Evolutionary conservation across 352 stramenopile genomes (phyloP).

Genomic region (Chrysophaeum taylorii): DNA sequence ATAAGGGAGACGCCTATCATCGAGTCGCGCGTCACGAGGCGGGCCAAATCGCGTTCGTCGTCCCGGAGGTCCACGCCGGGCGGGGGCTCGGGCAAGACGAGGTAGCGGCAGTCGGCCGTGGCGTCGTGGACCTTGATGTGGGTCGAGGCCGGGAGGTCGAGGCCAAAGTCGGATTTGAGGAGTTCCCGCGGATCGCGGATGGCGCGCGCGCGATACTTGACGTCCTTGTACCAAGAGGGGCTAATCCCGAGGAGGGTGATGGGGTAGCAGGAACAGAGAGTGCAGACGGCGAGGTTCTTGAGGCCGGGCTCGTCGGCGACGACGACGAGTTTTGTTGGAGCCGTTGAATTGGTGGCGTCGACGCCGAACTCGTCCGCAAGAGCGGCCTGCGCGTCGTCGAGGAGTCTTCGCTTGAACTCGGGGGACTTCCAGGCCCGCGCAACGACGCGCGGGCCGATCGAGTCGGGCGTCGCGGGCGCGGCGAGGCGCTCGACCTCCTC

Average conservation of each 20-base stretch:
- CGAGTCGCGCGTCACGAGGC: constrained; percentile 36
- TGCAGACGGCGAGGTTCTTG: constrained; percentile 50
- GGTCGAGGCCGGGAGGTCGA: constrained; percentile 17
- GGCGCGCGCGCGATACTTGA: constrained; percentile 38
- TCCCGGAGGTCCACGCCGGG: constrained; percentile 26
- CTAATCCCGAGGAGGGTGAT: constrained; percentile 38
- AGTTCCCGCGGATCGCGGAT: constrained; percentile 41
- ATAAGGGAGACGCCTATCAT: constrained; percentile 40
- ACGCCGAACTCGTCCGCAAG: constrained; percentile 41
- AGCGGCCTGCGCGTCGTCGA: constrained; percentile 36
- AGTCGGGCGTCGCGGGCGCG: constrained; percentile 22
- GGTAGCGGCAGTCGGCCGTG: constrained; percentile 45
- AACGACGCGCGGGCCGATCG: constrained; percentile 35
- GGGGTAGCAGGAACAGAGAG: constrained; percentile 49
- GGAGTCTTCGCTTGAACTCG: constrained; percentile 33
- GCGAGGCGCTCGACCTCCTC: constrained; percentile 36
- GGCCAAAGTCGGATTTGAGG: constrained; percentile 38
- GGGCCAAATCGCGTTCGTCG: constrained; percentile 31
- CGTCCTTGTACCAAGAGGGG: constrained; percentile 49
- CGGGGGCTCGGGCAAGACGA: constrained; percentile 40
- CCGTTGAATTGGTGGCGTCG: constrained; percentile 39
- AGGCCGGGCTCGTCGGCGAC: constrained; percentile 31
- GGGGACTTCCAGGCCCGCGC: constrained; percentile 40
- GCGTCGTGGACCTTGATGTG: constrained; percentile 43
- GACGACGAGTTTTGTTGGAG: constrained; percentile 41